Evolutionary conservation across 83 land plant species (phyloP), one percentile per base, ranked within the genome.

Genomic region (Picea abies): DNA sequence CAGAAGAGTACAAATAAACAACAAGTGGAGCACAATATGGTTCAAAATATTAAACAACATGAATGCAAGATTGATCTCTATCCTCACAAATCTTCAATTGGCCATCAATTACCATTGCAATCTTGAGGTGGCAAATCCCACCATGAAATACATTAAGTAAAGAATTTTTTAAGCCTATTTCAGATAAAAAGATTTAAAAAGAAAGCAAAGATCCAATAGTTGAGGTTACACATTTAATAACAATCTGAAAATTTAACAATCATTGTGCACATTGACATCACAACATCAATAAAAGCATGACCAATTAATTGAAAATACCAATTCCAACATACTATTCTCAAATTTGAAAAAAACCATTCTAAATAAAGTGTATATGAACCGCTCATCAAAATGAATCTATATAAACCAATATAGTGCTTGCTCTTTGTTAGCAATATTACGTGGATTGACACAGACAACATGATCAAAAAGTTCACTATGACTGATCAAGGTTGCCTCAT

Each of bases 1-100:
- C 17, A 35, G 79, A 49, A 81, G 10, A 49, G 58, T 84, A 97
- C 99, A 93, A 96, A 29, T 29, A 29, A 29, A 29, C 99, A 37
- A 96, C 98, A 83, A 91, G 90, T 83, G 99, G 99, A 81, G 98
- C 96, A 91, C 90, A 89, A 82, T 97, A 97, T 41, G 99, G 99
- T 78, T 94, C 92, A 90, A 94, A 97, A 69, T 97, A 96, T 81
- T 97, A 97, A 64, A 97, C 99, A 79, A 94, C 94, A 88, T 97
- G 98, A 82, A 97, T 98, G 60, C 94, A 91, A 73, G 98, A 89
- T 84, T 96, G 99, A 87, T 97, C 99, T 80, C 84, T 86, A 22
- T 96, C 98, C 89, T 96, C 98, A 98, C 99, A 97, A 19, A 97
- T 98, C 85, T 92, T 90, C 67, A 95, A 83, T 23, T 98, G 94